Percentiles rank a stretch among this genome's conserved stretches.
phyloP scores from a whole-genome alignment of 2,329 filamentous ascomycete genomes.

The Hortaea werneckii region DNA sequence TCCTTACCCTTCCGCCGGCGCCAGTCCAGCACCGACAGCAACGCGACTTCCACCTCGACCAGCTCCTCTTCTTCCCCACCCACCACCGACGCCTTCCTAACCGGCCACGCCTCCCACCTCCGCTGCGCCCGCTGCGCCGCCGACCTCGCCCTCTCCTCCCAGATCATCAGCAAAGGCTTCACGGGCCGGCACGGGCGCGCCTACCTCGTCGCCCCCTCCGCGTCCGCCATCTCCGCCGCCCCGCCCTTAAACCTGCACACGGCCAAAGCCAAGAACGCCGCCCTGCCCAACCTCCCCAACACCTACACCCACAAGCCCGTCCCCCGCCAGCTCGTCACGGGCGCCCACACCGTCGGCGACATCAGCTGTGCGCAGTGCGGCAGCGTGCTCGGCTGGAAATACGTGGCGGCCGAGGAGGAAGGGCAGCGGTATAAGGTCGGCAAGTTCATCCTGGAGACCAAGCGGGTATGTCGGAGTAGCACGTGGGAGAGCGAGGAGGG shows the following conservation, averaged over 20 bases:
- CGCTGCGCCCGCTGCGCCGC: constrained; percentile 50
- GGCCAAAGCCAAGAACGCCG: constrained; percentile 16
- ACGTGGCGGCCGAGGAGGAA: constrained; percentile 52
- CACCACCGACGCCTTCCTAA: constrained; percentile 28
- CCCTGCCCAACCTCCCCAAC: constrained; percentile 43
- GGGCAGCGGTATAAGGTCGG: constrained; percentile 54
- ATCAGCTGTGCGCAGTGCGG: constrained; percentile 49
- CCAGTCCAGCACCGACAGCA: constrained; percentile 31
- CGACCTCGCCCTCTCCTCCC: constrained; percentile 48
- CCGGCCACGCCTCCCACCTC: constrained; percentile 43
- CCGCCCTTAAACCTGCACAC: constrained; percentile 8
- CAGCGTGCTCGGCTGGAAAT: constrained; percentile 53
- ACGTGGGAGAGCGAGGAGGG: constrained; percentile 41
- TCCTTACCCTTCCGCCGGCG: constrained; percentile 39
- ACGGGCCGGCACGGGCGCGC: constrained; percentile 55
- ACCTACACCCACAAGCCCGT: constrained; percentile 47
- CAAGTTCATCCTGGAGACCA: constrained; percentile 57
- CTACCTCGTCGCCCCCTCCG: constrained; percentile 47
- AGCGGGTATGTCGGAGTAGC: constrained; percentile 39
- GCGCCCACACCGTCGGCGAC: constrained; percentile 52
- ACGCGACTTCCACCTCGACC: constrained; percentile 23
- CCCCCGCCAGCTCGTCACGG: constrained; percentile 51
- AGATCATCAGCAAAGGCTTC: constrained; percentile 56
- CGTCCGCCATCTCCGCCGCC: constrained; percentile 14
- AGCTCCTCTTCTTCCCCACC: constrained; percentile 11